Evolutionary conservation across 2,329 filamentous ascomycete genomes (phyloP).

Genomic region (Aulographum hederae): DNA sequence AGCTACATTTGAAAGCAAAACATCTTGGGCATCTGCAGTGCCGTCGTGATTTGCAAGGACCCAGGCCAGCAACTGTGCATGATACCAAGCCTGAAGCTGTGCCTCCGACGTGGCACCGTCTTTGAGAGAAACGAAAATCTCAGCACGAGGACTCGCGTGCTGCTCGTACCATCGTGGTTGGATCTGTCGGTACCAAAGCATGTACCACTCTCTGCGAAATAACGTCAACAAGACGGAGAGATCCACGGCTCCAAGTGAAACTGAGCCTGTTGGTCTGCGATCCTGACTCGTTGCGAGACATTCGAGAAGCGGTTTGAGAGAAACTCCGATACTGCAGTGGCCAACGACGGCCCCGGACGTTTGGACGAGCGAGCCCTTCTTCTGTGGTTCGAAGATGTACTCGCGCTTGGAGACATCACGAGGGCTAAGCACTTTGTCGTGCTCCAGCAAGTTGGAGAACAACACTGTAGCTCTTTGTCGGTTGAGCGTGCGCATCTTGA

Average conservation of each 20-base stretch:
- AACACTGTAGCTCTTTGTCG: constrained; percentile 70
- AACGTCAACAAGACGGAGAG: constrained; percentile 29
- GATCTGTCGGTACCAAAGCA: constrained; percentile 39
- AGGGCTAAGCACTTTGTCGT: constrained; percentile 38
- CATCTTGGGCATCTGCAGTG: no score
- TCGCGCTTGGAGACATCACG: constrained; percentile 42
- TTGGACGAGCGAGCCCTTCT: constrained; percentile 48
- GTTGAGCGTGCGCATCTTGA: constrained; percentile 72
- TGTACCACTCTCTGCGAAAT: constrained; percentile 36
- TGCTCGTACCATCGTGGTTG: no score
- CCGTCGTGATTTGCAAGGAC: no score
- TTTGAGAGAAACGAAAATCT: constrained; percentile 56
- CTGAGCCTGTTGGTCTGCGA: no score
- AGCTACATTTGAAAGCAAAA: not conserved
- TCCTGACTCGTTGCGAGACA: constrained; percentile 5
- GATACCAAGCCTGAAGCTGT: constrained; percentile 44
- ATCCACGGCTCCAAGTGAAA: constrained; percentile 9
- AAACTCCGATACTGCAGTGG: constrained; percentile 34
- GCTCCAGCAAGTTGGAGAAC: constrained; percentile 36
- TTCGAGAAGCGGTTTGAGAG: constrained; percentile 18
- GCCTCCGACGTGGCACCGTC: constrained; percentile 28
- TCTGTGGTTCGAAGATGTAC: constrained; percentile 39
- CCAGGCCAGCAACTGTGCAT: constrained; percentile 35
- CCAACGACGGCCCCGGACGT: constrained; percentile 29
- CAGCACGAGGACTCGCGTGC: no score